Percentiles rank a stretch among this genome's conserved stretches.
Evolutionary conservation across 2,329 filamentous ascomycete genomes (phyloP).

Genomic region (Talaromyces albobiverticillius): DNA sequence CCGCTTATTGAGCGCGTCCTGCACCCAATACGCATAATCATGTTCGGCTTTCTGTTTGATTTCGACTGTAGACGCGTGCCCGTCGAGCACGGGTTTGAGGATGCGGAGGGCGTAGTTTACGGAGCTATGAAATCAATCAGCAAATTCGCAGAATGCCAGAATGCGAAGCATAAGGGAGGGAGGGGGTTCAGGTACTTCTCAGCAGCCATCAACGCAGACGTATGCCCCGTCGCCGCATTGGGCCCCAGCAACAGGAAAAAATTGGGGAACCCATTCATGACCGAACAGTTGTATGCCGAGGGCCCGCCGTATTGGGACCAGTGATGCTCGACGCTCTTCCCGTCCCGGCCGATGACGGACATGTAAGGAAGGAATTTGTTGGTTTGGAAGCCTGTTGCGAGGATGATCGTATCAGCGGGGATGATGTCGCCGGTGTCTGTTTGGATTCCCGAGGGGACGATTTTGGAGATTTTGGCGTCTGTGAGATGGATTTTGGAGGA

Average conservation of each 20-base stretch:
- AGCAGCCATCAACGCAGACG: constrained; percentile 55
- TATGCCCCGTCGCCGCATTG: constrained; percentile 35
- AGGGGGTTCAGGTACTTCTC: constrained; percentile 51
- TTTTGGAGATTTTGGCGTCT: constrained; percentile 45
- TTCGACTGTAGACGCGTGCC: constrained; percentile 42
- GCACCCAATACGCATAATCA: constrained; percentile 45
- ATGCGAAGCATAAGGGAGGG: neutral
- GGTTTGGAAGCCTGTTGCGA: constrained; percentile 27
- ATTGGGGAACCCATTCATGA: constrained; percentile 51
- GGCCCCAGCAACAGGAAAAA: constrained; percentile 34
- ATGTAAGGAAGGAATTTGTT: constrained; percentile 24
- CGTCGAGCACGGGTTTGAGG: constrained; percentile 51
- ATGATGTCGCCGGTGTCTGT: constrained; percentile 22
- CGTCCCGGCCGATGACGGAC: constrained; percentile 24
- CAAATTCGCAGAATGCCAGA: no score
- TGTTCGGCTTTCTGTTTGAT: constrained; percentile 47
- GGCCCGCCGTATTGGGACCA: constrained; percentile 49
- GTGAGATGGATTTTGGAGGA: constrained; percentile 52
- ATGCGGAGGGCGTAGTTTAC: constrained; percentile 59
- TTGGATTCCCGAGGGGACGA: constrained; percentile 43
- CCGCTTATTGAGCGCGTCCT: constrained; percentile 41
- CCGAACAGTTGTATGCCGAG: constrained; percentile 58
- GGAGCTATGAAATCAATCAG: no score
- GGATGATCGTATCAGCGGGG: constrained; percentile 24
- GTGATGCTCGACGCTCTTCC: constrained; percentile 20